A percentile compares a stretch with the other conserved stretches of the same genome.
Evolutionary conservation across 208 protist genomes (phyloP).

Genomic region (Tritrichomonas foetus): DNA sequence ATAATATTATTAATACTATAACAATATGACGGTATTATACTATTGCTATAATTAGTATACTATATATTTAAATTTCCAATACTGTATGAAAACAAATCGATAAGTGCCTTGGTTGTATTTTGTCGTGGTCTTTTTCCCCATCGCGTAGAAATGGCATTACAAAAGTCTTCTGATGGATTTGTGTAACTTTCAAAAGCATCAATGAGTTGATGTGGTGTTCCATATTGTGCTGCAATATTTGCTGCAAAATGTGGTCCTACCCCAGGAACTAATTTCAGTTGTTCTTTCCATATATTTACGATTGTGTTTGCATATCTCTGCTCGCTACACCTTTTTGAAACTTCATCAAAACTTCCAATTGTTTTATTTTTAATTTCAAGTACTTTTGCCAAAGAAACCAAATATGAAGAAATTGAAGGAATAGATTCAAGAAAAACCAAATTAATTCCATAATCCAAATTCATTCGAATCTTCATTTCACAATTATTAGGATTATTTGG

Average conservation of each 20-base stretch:
- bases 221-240: not conserved
- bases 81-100: not conserved
- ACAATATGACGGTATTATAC: too few species aligned
- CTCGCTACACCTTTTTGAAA: not conserved
- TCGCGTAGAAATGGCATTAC: not conserved
- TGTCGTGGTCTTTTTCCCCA: not conserved
- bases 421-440: not conserved
- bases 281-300: not conserved
- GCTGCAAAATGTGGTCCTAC: not conserved
- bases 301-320: not conserved
- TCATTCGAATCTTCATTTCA: not conserved
- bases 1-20: too few species aligned
- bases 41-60: too few species aligned
- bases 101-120: not conserved
- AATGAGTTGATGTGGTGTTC: not conserved
- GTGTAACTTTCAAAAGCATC: not conserved
- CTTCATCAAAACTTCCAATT: not conserved
- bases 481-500: not conserved
- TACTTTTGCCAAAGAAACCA: not conserved
- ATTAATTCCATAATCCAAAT: not conserved
- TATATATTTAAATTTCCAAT: too few species aligned
- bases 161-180: not conserved
- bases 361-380: not conserved
- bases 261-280: not conserved
- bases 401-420: not conserved